Evolutionary conservation across 352 stramenopile genomes (phyloP).

Genomic region (Thalassiosira hispida): DNA sequence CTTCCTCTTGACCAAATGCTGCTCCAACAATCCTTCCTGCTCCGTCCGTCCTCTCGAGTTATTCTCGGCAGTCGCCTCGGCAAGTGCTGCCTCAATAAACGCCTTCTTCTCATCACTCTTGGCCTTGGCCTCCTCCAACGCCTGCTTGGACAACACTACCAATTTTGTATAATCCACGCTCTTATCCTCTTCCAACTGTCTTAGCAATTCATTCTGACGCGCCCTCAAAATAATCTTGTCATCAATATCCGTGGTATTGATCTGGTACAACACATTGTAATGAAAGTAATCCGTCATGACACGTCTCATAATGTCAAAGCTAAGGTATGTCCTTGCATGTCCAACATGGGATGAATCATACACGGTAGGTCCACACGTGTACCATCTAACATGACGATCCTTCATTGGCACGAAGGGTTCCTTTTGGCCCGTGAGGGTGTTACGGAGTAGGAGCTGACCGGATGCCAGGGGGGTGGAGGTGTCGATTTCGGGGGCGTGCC

Average conservation of each 20-base stretch:
- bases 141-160: constrained; percentile 40
- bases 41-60: constrained; percentile 61
- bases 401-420: constrained; percentile 61
- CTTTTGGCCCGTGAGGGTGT: constrained; percentile 62
- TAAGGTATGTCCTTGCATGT: constrained; percentile 93
- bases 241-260: constrained; percentile 99
- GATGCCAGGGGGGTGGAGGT: constrained; percentile 44
- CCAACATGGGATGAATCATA: constrained; percentile 96
- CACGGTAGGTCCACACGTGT: constrained; percentile 97
- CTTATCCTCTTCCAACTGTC: constrained; percentile 55
- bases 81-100: constrained; percentile 53
- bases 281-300: constrained; percentile 96
- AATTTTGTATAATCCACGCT: constrained; percentile 52
- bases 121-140: constrained; percentile 57
- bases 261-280: constrained; percentile 93
- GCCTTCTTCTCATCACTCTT: constrained; percentile 63
- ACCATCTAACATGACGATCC: constrained; percentile 73
- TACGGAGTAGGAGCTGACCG: constrained; percentile 57
- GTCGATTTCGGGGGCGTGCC: constrained; percentile 47
- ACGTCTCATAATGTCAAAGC: constrained; percentile 96
- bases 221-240: constrained; percentile 98
- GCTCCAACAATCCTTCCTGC: constrained; percentile 72
- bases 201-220: constrained; percentile 86
- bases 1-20: constrained; percentile 71
- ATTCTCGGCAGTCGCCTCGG: constrained; percentile 53